Conservation (phyloP, 1,139 yeast genomes). For the Groenewaldozyma sp. region DNA sequence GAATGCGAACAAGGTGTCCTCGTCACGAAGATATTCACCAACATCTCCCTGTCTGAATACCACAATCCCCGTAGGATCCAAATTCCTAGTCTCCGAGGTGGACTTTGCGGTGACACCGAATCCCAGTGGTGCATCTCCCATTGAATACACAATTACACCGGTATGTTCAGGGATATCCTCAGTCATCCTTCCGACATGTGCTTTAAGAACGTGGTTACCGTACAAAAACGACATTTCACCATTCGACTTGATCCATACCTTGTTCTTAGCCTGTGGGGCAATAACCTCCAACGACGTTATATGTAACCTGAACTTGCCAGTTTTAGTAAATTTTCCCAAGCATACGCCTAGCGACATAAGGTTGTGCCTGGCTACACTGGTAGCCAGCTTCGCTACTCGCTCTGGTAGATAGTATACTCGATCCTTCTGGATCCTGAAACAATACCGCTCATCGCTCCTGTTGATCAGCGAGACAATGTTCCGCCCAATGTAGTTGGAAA, state of each 20-base stretch:
- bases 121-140: conserved; percentile 90
- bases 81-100: conserved; percentile 76
- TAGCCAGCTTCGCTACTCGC: conserved; percentile 74
- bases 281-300: conserved; percentile 80
- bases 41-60: conserved; percentile 97
- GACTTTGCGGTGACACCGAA: conserved; percentile 93
- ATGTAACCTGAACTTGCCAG: conserved; percentile 92
- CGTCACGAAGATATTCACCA: conserved; percentile 97
- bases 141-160: conserved; percentile 83
- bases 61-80: conserved; percentile 90
- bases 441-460: conserved; percentile 84
- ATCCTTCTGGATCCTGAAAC: conserved; percentile 91
- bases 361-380: conserved; percentile 79
- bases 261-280: conserved; percentile 83
- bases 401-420: conserved; percentile 90
- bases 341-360: conserved; percentile 91
- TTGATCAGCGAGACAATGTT: conserved; percentile 84
- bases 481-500: conserved; percentile 93
- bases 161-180: conserved; percentile 98
- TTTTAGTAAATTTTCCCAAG: conserved; percentile 93
- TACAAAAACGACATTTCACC: conserved; percentile 98
- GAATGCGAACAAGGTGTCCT: conserved; percentile 85
- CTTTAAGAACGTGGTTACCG: conserved; percentile 94
- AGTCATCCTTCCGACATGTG: conserved; percentile 93
- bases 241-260: conserved; percentile 91